These are phyloP conservation scores for Blumeriella jaapii DNA, from an alignment of 2,329 filamentous ascomycete species.

Conservation along the genomic window DNA sequence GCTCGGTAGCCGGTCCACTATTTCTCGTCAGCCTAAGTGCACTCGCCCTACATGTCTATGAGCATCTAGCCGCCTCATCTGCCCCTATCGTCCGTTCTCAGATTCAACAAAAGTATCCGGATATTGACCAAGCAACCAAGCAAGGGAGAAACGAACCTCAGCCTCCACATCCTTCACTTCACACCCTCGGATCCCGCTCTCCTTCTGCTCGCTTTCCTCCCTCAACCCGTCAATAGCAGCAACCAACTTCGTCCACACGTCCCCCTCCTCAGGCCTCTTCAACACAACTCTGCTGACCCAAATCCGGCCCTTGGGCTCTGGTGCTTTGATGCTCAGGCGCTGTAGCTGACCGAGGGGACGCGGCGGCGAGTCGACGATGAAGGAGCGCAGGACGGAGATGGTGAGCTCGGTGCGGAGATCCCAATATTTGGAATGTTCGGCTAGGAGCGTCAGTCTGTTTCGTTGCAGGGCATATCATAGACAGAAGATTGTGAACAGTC, in stretches of 20 bases:
- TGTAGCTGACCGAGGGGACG: slow-evolving; percentile 49
- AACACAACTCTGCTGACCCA: slow-evolving; percentile 69
- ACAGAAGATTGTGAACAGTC: not conserved
- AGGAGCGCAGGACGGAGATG: slow-evolving; percentile 58
- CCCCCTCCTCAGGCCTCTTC: slow-evolving; percentile 41
- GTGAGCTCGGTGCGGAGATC: slow-evolving; percentile 66
- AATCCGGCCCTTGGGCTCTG: slow-evolving; percentile 62
- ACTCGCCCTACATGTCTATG: not conserved
- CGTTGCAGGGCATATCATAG: not conserved
- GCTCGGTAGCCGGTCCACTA: slow-evolving; percentile 60
- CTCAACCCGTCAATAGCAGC: slow-evolving; percentile 45
- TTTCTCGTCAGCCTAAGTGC: not conserved
- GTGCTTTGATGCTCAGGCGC: slow-evolving; percentile 46
- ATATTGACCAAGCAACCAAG: too few species aligned
- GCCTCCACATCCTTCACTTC: slow-evolving; percentile 48
- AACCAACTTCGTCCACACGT: slow-evolving; percentile 47
- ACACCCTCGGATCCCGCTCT: slow-evolving; percentile 35
- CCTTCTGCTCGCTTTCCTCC: slow-evolving; percentile 21
- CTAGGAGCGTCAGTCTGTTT: not conserved
- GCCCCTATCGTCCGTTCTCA: too few species aligned
- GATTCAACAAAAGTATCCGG: too few species aligned
- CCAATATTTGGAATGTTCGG: slow-evolving; percentile 62
- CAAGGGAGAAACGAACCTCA: slow-evolving; percentile 36
- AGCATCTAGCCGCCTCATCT: too few species aligned
- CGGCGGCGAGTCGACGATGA: slow-evolving; percentile 33